Evolutionary conservation across 768 basidiomycete genomes (phyloP).

Genomic region (Trametes cinnabarina): DNA sequence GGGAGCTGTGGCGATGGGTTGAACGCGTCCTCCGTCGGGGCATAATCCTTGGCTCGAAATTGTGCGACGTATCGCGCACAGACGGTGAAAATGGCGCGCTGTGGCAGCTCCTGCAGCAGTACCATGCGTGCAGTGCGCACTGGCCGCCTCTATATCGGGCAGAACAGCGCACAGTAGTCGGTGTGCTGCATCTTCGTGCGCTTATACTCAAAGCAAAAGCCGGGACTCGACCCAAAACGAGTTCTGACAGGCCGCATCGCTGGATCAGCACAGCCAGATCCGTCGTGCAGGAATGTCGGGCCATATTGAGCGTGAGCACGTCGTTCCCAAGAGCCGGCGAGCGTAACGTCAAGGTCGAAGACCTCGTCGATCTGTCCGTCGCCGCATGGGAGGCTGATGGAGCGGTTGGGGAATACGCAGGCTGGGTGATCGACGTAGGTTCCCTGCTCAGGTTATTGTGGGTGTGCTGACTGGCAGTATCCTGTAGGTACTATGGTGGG

Average conservation of each 20-base stretch:
- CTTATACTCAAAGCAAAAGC: slow-evolving; percentile 48
- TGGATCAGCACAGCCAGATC: slow-evolving; percentile 69
- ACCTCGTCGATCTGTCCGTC: slow-evolving; percentile 78
- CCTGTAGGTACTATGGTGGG: slow-evolving; percentile 85
- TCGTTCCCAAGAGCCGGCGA: slow-evolving; percentile 81
- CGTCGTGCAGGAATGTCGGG: slow-evolving; percentile 69
- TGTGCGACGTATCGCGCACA: slow-evolving; percentile 35
- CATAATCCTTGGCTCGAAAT: slow-evolving; percentile 58
- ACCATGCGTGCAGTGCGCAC: slow-evolving; percentile 55
- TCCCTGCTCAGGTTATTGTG: not conserved
- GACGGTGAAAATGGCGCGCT: slow-evolving; percentile 41
- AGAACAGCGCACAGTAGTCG: slow-evolving; percentile 67
- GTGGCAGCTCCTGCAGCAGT: slow-evolving; percentile 65
- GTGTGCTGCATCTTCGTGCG: slow-evolving; percentile 70
- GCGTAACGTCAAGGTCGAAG: slow-evolving; percentile 73
- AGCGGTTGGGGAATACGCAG: slow-evolving; percentile 55
- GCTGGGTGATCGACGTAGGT: slow-evolving; percentile 83
- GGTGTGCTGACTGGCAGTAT: not conserved
- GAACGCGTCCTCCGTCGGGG: slow-evolving; percentile 84
- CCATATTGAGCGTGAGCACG: slow-evolving; percentile 65
- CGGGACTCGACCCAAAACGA: slow-evolving; percentile 19
- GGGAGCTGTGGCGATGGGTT: slow-evolving; percentile 85
- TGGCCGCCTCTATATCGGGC: slow-evolving; percentile 85
- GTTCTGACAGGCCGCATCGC: slow-evolving; percentile 36
- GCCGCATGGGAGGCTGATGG: slow-evolving; percentile 80